phyloP scores from a whole-genome alignment of 495 filamentous ascomycete genomes.

The Tetracladium setigerum region DNA sequence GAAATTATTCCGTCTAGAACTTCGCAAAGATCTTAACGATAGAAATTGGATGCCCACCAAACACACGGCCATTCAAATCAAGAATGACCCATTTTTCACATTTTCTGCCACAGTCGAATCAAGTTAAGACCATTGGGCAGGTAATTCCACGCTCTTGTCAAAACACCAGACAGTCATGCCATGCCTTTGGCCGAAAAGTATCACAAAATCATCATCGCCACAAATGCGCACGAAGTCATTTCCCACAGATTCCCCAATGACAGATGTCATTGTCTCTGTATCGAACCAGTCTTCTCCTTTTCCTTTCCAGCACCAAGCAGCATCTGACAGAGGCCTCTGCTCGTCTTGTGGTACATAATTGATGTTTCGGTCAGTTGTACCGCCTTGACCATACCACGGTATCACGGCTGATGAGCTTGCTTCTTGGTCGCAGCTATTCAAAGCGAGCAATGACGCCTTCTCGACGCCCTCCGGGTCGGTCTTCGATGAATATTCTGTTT shows the following conservation, averaged over 20 bases:
- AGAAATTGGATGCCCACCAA: too few species aligned
- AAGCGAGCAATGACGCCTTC: neutral
- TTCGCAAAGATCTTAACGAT: too few species aligned
- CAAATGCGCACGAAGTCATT: neutral
- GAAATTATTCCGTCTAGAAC: too few species aligned
- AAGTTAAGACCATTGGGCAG: too few species aligned
- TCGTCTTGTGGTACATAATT: too few species aligned
- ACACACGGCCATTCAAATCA: too few species aligned
- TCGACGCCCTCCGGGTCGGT: neutral
- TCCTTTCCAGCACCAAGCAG: slow-evolving; percentile 1
- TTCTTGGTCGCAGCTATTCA: neutral
- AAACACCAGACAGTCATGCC: slow-evolving; percentile 17
- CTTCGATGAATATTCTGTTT: too few species aligned
- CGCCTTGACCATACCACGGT: slow-evolving; percentile 1
- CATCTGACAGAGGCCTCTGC: neutral
- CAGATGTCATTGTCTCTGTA: too few species aligned
- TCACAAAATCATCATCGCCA: slow-evolving; percentile 18
- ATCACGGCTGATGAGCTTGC: neutral
- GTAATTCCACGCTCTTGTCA: slow-evolving; percentile 1
- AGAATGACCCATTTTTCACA: too few species aligned
- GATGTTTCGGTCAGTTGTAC: neutral
- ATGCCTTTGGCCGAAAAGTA: neutral
- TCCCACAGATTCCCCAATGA: too few species aligned
- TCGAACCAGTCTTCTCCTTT: neutral
- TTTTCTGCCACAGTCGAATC: too few species aligned